Evolutionary conservation across 768 basidiomycete genomes (phyloP).

Genomic region (Hortiboletus campestris): DNA sequence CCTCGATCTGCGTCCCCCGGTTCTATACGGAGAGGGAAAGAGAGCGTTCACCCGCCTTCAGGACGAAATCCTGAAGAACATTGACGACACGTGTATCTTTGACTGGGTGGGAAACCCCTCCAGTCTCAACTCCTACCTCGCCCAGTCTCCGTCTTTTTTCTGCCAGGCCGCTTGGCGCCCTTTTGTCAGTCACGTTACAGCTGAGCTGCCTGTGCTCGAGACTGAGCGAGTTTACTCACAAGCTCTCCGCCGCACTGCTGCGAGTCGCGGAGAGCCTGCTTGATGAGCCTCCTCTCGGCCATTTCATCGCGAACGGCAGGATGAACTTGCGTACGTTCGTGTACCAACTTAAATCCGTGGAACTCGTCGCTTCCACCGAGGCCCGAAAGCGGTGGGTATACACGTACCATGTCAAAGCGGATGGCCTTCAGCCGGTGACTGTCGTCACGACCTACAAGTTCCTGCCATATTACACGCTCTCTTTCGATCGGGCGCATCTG

Average conservation of each 20-base stretch:
- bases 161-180: constrained; percentile 13
- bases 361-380: constrained; percentile 5
- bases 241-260: constrained; percentile 13
- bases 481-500: constrained; percentile 23
- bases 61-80: constrained; percentile 29
- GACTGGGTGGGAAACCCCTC: constrained; percentile 29
- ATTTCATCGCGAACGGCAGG: constrained; percentile 30
- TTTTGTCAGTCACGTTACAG: background rate
- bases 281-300: constrained; percentile 25
- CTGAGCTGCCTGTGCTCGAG: constrained; percentile 8
- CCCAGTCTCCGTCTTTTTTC: constrained; percentile 24
- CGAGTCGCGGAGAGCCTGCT: constrained; percentile 19
- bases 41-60: constrained; percentile 26
- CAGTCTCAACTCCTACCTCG: constrained; percentile 26
- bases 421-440: constrained; percentile 14
- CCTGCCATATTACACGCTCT: background rate
- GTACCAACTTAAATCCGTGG: constrained; percentile 18
- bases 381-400: constrained; percentile 11
- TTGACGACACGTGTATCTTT: constrained; percentile 26
- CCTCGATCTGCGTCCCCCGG: constrained; percentile 28
- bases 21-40: constrained; percentile 26
- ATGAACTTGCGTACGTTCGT: constrained; percentile 29
- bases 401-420: constrained; percentile 23
- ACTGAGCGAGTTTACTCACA: constrained; percentile 13
- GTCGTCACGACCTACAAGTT: constrained; percentile 16